Conservation (phyloP, 768 basidiomycete genomes). For the Boletus reticulatus region DNA sequence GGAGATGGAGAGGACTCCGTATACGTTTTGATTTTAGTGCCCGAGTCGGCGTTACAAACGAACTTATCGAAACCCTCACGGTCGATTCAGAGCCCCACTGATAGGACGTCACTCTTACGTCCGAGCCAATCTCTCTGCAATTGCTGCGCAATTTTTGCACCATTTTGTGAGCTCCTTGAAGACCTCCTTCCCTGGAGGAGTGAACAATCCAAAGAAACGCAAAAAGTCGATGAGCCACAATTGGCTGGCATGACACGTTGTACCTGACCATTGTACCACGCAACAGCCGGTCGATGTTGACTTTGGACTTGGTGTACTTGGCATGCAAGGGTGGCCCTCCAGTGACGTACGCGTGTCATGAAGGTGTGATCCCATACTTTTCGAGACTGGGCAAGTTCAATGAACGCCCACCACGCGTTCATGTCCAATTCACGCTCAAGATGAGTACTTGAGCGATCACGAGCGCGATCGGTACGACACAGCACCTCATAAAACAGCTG, state of each 20-base stretch:
- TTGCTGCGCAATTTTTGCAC: slow-evolving; percentile 20
- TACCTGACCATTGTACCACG: slow-evolving; percentile 9
- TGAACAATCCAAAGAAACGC: slow-evolving; percentile 17
- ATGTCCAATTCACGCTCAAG: slow-evolving; percentile 35
- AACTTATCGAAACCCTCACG: too few species aligned
- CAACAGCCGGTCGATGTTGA: slow-evolving; percentile 16
- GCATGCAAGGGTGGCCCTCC: slow-evolving; percentile 15
- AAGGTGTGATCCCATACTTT: slow-evolving; percentile 18
- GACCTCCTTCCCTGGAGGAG: slow-evolving; percentile 14
- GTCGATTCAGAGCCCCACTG: too few species aligned
- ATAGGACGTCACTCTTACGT: background rate
- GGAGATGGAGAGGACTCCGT: slow-evolving; percentile 88
- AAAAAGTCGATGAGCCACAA: slow-evolving; percentile 25
- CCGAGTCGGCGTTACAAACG: slow-evolving; percentile 78
- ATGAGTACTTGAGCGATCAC: slow-evolving; percentile 37
- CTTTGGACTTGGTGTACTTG: slow-evolving; percentile 20
- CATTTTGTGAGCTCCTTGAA: slow-evolving; percentile 22
- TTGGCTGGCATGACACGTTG: slow-evolving; percentile 22
- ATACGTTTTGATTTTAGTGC: slow-evolving; percentile 93
- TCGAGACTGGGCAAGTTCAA: slow-evolving; percentile 23
- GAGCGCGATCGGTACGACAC: slow-evolving; percentile 34
- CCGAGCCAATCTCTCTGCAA: slow-evolving; percentile 10
- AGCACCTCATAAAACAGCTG: slow-evolving; percentile 38
- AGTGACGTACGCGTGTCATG: slow-evolving; percentile 34
- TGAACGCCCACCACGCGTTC: slow-evolving; percentile 33